Conservation (phyloP, 306 rosid genomes). For the Sphenostylis stenocarpa region DNA sequence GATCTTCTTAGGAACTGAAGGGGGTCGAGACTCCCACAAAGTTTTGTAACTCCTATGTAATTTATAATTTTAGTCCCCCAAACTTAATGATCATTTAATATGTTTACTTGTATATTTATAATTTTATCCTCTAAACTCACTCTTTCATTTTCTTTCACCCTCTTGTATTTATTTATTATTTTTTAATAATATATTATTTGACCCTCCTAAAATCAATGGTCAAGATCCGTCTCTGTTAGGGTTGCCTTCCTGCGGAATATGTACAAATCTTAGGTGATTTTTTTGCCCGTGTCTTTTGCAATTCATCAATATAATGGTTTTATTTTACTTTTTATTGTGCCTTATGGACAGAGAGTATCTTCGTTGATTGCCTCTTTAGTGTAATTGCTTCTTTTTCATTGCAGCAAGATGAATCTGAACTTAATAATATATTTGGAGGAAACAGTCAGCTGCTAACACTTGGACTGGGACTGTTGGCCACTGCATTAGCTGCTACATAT, state of each 20-base stretch:
- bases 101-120: too few relatives aligned
- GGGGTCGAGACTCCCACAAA: too few relatives aligned
- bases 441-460: slow-evolving; percentile 76
- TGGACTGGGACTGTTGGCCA: slow-evolving; percentile 80
- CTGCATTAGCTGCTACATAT: slow-evolving; percentile 87
- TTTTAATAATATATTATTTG: too few relatives aligned
- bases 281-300: not conserved
- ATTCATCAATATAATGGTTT: not conserved
- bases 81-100: too few relatives aligned
- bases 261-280: slow-evolving; percentile 3
- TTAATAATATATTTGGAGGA: slow-evolving; percentile 62
- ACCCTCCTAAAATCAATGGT: too few relatives aligned
- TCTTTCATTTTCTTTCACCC: too few relatives aligned
- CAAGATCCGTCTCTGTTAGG: too few relatives aligned
- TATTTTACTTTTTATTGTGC: not conserved
- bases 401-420: slow-evolving; percentile 92
- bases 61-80: too few relatives aligned
- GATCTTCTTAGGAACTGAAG: too few relatives aligned
- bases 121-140: too few relatives aligned
- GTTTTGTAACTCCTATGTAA: too few relatives aligned
- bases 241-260: not conserved
- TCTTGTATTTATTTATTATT: too few relatives aligned
- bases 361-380: slow-evolving; percentile 21
- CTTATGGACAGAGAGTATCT: not conserved
- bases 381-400: slow-evolving; percentile 36